These are phyloP conservation scores for Candida adriatica DNA, from an alignment of 805 yeast genomes.

Conservation along the genomic window DNA sequence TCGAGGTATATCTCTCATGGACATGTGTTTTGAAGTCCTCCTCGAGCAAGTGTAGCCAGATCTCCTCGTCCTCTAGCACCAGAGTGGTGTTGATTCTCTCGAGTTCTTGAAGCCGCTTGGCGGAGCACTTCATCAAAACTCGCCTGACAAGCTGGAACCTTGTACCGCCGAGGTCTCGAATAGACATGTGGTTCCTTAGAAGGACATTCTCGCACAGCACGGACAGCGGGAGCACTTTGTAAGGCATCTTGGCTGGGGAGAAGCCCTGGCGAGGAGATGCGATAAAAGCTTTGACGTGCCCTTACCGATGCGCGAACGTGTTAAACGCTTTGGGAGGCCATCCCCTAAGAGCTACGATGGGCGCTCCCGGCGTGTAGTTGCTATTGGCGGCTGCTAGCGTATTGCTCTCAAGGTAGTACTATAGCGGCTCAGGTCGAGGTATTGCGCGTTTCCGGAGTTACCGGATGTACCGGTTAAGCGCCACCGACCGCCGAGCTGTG, in stretches of 20 bases:
- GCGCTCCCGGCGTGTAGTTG: too few relatives aligned
- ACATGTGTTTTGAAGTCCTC: conserved; percentile 30
- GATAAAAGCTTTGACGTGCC: too few relatives aligned
- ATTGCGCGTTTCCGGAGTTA: too few relatives aligned
- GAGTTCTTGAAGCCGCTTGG: conserved; percentile 26
- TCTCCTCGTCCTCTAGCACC: conserved; percentile 32
- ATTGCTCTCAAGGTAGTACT: too few relatives aligned
- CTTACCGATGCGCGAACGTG: too few relatives aligned
- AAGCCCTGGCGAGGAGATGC: too few relatives aligned
- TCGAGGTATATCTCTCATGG: conserved; percentile 24
- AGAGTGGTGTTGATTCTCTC: conserved; percentile 27
- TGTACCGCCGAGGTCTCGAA: conserved; percentile 25
- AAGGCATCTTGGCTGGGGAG: conserved; percentile 7
- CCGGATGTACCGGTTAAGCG: too few relatives aligned
- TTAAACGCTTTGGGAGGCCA: too few relatives aligned
- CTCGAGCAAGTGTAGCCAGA: conserved; percentile 27
- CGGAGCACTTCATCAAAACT: conserved; percentile 23
- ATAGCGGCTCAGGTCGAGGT: too few relatives aligned
- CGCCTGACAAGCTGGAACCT: conserved; percentile 27
- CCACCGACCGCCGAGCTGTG: too few relatives aligned
- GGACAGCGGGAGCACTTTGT: conserved; percentile 16
- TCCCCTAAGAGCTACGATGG: too few relatives aligned
- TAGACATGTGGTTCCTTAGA: conserved; percentile 11
- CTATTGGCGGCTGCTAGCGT: too few relatives aligned
- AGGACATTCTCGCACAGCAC: conserved; percentile 20